Percentiles rank a stretch among this genome's conserved stretches.
phyloP scores from a whole-genome alignment of 805 yeast genomes.

The Candida suzukii region DNA sequence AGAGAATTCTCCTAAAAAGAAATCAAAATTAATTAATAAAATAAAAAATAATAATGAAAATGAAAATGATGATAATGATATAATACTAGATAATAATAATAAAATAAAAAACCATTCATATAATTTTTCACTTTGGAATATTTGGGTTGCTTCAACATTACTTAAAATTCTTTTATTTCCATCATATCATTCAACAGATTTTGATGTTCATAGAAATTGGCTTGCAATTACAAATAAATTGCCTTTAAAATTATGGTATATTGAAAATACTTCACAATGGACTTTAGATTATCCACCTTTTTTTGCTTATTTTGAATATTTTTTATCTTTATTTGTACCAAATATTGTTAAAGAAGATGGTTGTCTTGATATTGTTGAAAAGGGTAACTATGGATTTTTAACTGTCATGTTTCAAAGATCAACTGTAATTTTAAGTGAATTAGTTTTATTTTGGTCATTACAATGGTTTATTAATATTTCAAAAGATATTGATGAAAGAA shows the following conservation, averaged over 20 bases:
- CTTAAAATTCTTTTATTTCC: conserved; percentile 59
- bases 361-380: conserved; percentile 58
- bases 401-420: conserved; percentile 76
- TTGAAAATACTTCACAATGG: conserved; percentile 77
- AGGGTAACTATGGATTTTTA: conserved; percentile 67
- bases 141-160: conserved; percentile 57
- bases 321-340: conserved; percentile 68
- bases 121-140: conserved; percentile 52
- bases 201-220: conserved; percentile 98
- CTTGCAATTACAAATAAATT: conserved; percentile 76
- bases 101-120: conserved; percentile 1
- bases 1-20: no score
- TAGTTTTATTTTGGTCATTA: conserved; percentile 59
- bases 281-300: conserved; percentile 97
- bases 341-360: conserved; percentile 59
- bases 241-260: conserved; percentile 79
- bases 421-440: conserved; percentile 75
- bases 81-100: no score
- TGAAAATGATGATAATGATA: no score
- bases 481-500: conserved; percentile 24
- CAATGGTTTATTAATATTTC: conserved; percentile 59
- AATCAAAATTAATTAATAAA: no score
- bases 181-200: conserved; percentile 90
- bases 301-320: conserved; percentile 93
- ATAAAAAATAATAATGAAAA: no score